Evolutionary conservation across 2,329 filamentous ascomycete genomes (phyloP), one percentile per base, ranked within the genome.

Genomic region (Diaporthe citri): DNA sequence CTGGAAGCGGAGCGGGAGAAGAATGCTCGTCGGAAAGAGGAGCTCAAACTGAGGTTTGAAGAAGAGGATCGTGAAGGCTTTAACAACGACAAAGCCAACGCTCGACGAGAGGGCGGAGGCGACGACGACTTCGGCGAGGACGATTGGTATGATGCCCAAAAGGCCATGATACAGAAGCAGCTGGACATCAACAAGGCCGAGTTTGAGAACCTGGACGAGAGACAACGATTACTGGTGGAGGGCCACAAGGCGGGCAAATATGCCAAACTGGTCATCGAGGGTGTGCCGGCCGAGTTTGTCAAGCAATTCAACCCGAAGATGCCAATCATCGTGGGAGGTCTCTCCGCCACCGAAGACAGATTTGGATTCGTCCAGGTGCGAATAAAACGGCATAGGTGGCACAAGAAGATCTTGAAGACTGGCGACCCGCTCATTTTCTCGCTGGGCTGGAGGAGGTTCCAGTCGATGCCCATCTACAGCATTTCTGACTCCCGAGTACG

Each of bases 401-500:
- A 99, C 87, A 98, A 98, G 90, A 97, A 97, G 88, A 98, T 98
- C 79, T 89, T 99, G 78, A 99, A 99, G 88, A 98, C 95, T 46
- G 98, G 97, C 82, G 97, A 99, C 81, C 97, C 97, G 22, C 89
- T 99, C 70, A 98, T 99, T 82, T 97, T 99, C 87, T 98, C 96
- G 2, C 89, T 99, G 57, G 97, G 97, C 56, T 99, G 97, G 97
- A 90, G 97, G 69, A 91, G 97, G 76, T 99, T 99, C 88, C 97
- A 98, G 85, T 93, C 94, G 8, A 88, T 97, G 79, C 96, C 96
- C 25, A 92, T 98, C 75, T 99, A 98, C 90, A 97, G 94, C 85
- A 98, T 97, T 74, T 97, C 95, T 34, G 97, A 98, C 84, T 97
- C 94, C 76, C 92, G 97, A 79, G 97, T 95, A 36, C 90, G 97